Conservation (phyloP, 805 yeast genomes). For the Zygosaccharomyces siamensis region DNA sequence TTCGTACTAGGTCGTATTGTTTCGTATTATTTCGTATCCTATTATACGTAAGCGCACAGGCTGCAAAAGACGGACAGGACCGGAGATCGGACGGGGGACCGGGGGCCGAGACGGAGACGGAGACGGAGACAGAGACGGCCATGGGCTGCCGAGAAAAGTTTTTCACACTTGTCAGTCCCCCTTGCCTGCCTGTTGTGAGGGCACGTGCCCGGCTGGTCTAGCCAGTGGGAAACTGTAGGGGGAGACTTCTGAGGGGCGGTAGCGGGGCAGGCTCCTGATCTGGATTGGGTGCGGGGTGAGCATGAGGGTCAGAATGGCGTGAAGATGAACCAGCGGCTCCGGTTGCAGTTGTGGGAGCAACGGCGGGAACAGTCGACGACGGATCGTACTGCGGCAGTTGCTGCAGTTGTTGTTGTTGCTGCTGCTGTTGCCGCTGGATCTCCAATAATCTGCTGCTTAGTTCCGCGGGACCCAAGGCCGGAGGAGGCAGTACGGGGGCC, state of each 20-base stretch:
- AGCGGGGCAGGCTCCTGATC: conserved; percentile 14
- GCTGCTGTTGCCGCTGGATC: conserved; percentile 23
- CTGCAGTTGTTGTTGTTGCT: conserved; percentile 3
- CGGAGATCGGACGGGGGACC: too few species aligned
- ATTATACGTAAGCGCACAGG: too few species aligned
- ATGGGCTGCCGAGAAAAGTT: neutral
- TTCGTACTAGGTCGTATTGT: too few species aligned
- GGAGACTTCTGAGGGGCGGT: conserved; percentile 34
- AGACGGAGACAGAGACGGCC: neutral
- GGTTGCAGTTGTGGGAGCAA: conserved; percentile 9
- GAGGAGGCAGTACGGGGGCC: neutral
- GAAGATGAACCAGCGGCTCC: conserved; percentile 8
- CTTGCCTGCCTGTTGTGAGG: neutral
- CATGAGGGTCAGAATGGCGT: conserved; percentile 6
- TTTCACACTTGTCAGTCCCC: neutral
- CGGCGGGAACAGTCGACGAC: conserved; percentile 8
- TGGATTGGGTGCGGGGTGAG: neutral
- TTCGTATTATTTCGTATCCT: too few species aligned
- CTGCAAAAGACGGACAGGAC: too few species aligned
- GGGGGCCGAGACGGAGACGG: neutral
- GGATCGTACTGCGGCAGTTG: conserved; percentile 2
- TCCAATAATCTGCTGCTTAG: conserved; percentile 19
- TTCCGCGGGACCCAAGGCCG: conserved; percentile 8
- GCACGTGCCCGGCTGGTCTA: conserved; percentile 9
- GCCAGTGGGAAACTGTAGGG: conserved; percentile 31